These are phyloP conservation scores for Exserohilum turcica DNA, from an alignment of 2,329 filamentous ascomycete genomes.

Conservation along the genomic window DNA sequence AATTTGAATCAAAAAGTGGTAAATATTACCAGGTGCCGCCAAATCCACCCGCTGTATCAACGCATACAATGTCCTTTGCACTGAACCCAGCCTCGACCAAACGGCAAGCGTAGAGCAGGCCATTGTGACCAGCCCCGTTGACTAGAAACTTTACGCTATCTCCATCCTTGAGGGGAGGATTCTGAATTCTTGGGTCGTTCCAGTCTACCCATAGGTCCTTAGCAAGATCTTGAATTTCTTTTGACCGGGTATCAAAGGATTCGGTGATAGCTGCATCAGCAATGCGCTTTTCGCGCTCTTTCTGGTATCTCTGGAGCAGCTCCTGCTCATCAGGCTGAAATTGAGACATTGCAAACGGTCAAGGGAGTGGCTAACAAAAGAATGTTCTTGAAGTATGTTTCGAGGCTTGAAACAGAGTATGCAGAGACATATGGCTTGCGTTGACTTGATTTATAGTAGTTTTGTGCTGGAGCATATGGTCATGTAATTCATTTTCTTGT, in stretches of 20 bases:
- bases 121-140: slow-evolving; percentile 49
- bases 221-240: not conserved
- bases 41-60: slow-evolving; percentile 54
- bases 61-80: slow-evolving; percentile 44
- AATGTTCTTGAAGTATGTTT: too few relatives aligned
- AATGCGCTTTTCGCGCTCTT: slow-evolving; percentile 7
- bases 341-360: too few relatives aligned
- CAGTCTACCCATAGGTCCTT: slow-evolving; percentile 11
- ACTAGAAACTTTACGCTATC: slow-evolving; percentile 37
- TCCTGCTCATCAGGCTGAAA: too few relatives aligned
- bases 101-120: slow-evolving; percentile 45
- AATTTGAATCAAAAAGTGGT: not conserved
- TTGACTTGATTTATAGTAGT: too few relatives aligned
- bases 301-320: not conserved
- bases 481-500: too few relatives aligned
- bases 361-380: too few relatives aligned
- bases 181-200: not conserved
- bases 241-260: slow-evolving; percentile 3
- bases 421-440: too few relatives aligned
- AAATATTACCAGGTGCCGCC: slow-evolving; percentile 53
- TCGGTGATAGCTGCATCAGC: not conserved
- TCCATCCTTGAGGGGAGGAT: slow-evolving; percentile 2
- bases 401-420: too few relatives aligned
- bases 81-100: slow-evolving; percentile 44
- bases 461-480: too few relatives aligned